phyloP scores from a whole-genome alignment of 495 filamentous ascomycete species.

The Tirmania nivea region DNA sequence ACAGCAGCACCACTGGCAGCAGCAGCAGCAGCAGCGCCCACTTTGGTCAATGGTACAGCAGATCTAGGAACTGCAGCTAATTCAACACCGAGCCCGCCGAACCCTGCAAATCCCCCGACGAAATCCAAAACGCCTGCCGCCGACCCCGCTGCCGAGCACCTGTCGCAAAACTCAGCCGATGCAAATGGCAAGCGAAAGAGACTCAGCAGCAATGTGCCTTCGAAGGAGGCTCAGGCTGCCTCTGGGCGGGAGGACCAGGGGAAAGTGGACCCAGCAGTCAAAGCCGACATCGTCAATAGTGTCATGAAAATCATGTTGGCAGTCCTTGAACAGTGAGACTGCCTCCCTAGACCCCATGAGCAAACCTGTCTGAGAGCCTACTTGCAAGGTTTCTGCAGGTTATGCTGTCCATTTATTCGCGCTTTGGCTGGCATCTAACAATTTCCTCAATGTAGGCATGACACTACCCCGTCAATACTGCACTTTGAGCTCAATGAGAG shows the following conservation, averaged over 20 bases:
- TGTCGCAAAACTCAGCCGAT: slow-evolving; percentile 3
- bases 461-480: slow-evolving; percentile 13
- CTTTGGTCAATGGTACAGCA: too few relatives aligned
- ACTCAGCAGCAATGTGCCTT: not conserved
- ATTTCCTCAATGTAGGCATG: slow-evolving; percentile 3
- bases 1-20: not conserved
- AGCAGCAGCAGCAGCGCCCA: not conserved
- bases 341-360: not conserved
- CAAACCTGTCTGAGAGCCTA: too few relatives aligned
- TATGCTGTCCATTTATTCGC: too few relatives aligned
- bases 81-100: not conserved
- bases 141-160: slow-evolving; percentile 3
- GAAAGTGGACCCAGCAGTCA: not conserved
- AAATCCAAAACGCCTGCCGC: not conserved
- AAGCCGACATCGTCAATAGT: slow-evolving; percentile 1
- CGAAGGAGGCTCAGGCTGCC: not conserved
- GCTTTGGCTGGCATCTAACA: too few relatives aligned
- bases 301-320: slow-evolving; percentile 12
- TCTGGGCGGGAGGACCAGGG: too few relatives aligned
- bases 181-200: slow-evolving; percentile 11
- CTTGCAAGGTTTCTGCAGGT: too few relatives aligned
- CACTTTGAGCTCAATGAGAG: not conserved
- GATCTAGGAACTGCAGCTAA: too few relatives aligned
- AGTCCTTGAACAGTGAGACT: slow-evolving; percentile 12
- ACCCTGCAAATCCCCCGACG: not conserved